Conservation (phyloP, 495 filamentous ascomycete species). For the Penicillium cataractarum region DNA sequence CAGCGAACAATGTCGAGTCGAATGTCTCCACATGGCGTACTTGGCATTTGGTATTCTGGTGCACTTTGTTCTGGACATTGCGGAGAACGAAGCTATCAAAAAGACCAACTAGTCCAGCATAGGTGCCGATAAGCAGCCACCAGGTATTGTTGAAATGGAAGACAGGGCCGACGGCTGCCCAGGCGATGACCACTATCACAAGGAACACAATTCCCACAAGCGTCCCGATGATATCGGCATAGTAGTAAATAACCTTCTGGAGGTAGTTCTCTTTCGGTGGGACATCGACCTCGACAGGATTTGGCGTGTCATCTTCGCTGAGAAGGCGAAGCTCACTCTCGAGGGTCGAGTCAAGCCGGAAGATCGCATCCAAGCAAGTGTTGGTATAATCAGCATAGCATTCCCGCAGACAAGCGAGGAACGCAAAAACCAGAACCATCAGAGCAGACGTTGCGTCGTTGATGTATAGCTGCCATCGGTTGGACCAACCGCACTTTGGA, state of each 20-base stretch:
- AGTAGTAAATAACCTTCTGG: conserved; percentile 37
- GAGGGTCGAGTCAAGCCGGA: conserved; percentile 38
- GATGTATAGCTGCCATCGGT: conserved; percentile 44
- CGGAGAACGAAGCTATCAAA: conserved; percentile 44
- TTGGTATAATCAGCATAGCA: conserved; percentile 35
- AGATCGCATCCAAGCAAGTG: conserved; percentile 36
- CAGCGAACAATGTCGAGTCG: conserved; percentile 27
- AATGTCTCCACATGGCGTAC: conserved; percentile 21
- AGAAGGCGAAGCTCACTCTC: conserved; percentile 37
- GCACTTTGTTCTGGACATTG: conserved; percentile 38
- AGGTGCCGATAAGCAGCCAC: conserved; percentile 48
- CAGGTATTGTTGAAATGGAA: conserved; percentile 40
- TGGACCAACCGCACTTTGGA: conserved; percentile 26
- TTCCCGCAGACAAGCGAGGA: conserved; percentile 44
- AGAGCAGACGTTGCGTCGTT: conserved; percentile 42
- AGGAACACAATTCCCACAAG: conserved; percentile 37
- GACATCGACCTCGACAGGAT: conserved; percentile 27
- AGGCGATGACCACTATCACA: conserved; percentile 30
- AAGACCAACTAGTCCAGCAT: conserved; percentile 44
- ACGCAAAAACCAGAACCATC: conserved; percentile 41
- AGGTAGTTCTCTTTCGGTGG: conserved; percentile 27
- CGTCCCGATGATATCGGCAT: conserved; percentile 43
- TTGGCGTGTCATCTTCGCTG: conserved; percentile 25
- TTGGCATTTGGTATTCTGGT: conserved; percentile 34
- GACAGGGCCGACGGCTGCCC: conserved; percentile 34